A percentile compares a stretch with the other conserved stretches of the same genome.
Evolutionary conservation across 176 grass and related monocot genomes (phyloP).

Genomic region (Musa acuminata): DNA sequence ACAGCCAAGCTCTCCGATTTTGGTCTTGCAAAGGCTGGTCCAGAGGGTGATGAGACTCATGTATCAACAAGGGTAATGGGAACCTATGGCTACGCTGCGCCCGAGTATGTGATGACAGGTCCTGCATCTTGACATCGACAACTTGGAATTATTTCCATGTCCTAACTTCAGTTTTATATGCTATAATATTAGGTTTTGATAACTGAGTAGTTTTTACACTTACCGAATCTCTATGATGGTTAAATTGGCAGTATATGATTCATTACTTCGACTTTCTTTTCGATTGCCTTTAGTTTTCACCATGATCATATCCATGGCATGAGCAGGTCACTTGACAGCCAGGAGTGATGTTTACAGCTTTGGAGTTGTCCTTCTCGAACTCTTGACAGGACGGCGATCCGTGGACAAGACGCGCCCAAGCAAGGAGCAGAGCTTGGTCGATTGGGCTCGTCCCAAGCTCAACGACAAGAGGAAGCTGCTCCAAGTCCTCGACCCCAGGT

Average conservation of each 20-base stretch:
- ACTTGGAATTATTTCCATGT: not conserved
- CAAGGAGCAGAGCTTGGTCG: slow-evolving; percentile 89
- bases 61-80: slow-evolving; percentile 97
- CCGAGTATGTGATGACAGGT: slow-evolving; percentile 99
- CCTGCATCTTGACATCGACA: slow-evolving; percentile 11
- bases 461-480: slow-evolving; percentile 84
- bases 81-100: slow-evolving; percentile 96
- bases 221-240: not conserved
- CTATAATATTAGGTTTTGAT: slow-evolving; percentile 20
- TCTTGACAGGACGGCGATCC: slow-evolving; percentile 77
- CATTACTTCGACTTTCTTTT: not conserved
- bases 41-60: slow-evolving; percentile 94
- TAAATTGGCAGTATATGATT: not conserved
- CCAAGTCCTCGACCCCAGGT: slow-evolving; percentile 64
- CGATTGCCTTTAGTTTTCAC: not conserved
- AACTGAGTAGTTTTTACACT: slow-evolving; percentile 6
- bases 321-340: slow-evolving; percentile 86
- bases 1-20: slow-evolving; percentile 93
- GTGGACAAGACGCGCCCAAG: slow-evolving; percentile 86
- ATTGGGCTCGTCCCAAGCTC: slow-evolving; percentile 83
- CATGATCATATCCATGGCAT: not conserved
- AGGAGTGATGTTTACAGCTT: slow-evolving; percentile 97
- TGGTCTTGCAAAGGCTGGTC: slow-evolving; percentile 95
- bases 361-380: slow-evolving; percentile 82
- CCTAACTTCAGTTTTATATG: not conserved